These are phyloP conservation scores for Neurospora sp. DNA, from an alignment of 495 filamentous ascomycete genomes.

Conservation along the genomic window DNA sequence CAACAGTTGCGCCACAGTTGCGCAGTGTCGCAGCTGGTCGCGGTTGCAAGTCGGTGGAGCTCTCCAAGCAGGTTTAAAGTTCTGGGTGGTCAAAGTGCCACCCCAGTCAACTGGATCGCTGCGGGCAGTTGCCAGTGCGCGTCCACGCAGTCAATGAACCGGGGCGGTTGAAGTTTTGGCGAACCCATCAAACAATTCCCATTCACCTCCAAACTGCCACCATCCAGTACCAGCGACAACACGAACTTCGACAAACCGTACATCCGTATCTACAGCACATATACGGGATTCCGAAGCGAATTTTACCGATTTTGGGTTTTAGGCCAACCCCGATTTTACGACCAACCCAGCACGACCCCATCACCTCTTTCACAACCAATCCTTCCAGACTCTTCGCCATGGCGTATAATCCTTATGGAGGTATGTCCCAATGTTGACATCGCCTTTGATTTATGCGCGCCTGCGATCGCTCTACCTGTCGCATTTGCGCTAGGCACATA, in stretches of 20 bases:
- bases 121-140: not conserved
- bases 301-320: not conserved
- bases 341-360: not conserved
- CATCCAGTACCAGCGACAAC: not conserved
- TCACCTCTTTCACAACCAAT: not conserved
- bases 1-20: no score
- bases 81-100: not conserved
- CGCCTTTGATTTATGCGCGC: not conserved
- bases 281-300: not conserved
- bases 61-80: not conserved
- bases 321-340: not conserved
- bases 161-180: constrained; percentile 7
- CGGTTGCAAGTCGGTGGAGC: not conserved
- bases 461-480: not conserved
- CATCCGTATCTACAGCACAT: not conserved
- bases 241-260: not conserved
- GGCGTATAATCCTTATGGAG: constrained; percentile 75
- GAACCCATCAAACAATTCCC: constrained; percentile 2
- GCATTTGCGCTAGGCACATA: not conserved
- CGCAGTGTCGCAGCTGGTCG: not conserved
- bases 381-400: constrained; percentile 19
- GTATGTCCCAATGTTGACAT: constrained; percentile 33
- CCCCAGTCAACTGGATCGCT: not conserved
- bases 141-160: not conserved
- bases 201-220: not conserved